These are phyloP conservation scores for Lactarius trivialis DNA, from an alignment of 768 basidiomycete species.

Conservation along the genomic window DNA sequence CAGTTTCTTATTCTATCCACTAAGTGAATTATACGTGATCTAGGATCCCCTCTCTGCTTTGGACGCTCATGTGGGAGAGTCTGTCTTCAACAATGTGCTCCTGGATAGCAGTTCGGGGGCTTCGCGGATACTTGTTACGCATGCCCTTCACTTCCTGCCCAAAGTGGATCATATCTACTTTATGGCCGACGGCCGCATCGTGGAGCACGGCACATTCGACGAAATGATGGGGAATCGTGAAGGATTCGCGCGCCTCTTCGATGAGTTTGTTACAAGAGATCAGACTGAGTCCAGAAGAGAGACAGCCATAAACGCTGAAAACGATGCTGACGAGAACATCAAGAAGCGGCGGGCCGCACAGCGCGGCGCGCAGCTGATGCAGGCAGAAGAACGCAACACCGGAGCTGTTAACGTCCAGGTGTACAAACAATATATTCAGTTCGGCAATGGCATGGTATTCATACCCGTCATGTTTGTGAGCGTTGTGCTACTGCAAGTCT, in stretches of 20 bases:
- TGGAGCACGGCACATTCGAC: conserved; percentile 72
- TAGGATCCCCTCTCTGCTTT: conserved; percentile 85
- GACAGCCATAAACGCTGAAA: conserved; percentile 35
- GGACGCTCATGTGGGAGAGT: conserved; percentile 87
- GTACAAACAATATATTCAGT: conserved; percentile 54
- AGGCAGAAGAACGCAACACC: conserved; percentile 74
- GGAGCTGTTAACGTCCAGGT: conserved; percentile 56
- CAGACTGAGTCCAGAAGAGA: conserved; percentile 43
- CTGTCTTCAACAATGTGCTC: conserved; percentile 80
- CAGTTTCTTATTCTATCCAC: background rate
- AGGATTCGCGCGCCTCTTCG: conserved; percentile 43
- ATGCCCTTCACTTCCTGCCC: conserved; percentile 85
- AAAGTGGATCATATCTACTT: conserved; percentile 83
- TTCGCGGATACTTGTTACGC: conserved; percentile 86
- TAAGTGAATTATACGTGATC: background rate
- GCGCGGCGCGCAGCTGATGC: conserved; percentile 60
- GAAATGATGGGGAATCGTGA: conserved; percentile 60
- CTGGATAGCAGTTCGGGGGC: conserved; percentile 54
- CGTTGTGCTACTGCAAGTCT: conserved; percentile 59
- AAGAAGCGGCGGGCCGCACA: conserved; percentile 34
- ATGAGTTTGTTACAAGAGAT: conserved; percentile 62
- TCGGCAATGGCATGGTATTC: conserved; percentile 62
- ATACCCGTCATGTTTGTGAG: conserved; percentile 60
- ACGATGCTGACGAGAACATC: conserved; percentile 32
- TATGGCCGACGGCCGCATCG: conserved; percentile 67